These are phyloP conservation scores for Aspergillus ellipticus DNA, from an alignment of 495 filamentous ascomycete genomes.

Conservation along the genomic window DNA sequence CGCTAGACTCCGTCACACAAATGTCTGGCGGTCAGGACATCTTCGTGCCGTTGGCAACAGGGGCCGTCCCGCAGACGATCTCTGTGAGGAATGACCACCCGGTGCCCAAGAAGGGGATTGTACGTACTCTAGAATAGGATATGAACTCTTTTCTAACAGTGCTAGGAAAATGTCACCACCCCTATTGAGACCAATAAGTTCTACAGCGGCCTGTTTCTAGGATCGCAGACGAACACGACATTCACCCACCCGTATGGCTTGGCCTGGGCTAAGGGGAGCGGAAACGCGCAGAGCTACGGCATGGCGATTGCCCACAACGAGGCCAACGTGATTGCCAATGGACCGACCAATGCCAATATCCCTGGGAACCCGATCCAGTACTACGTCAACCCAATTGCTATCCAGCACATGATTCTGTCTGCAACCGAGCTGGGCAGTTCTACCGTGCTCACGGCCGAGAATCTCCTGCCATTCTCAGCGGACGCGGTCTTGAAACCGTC, in stretches of 20 bases:
- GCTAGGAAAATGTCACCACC: conserved; percentile 34
- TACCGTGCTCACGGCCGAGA: conserved; percentile 60
- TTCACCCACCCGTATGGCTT: conserved; percentile 88
- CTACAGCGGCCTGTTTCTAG: conserved; percentile 85
- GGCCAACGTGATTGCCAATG: conserved; percentile 59
- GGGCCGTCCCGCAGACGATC: conserved; percentile 53
- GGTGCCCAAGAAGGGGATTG: conserved; percentile 44
- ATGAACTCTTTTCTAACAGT: conserved; percentile 5
- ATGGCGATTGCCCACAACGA: conserved; percentile 73
- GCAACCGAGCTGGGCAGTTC: conserved; percentile 63
- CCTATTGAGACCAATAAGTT: conserved; percentile 87
- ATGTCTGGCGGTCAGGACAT: conserved; percentile 41
- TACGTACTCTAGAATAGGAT: conserved; percentile 34
- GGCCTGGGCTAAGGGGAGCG: conserved; percentile 68
- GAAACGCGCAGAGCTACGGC: conserved; percentile 67
- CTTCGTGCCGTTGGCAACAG: conserved; percentile 59
- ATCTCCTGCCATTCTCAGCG: conserved; percentile 64
- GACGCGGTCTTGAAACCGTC: conserved; percentile 62
- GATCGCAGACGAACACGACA: conserved; percentile 61
- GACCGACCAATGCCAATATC: conserved; percentile 41
- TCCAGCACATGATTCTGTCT: conserved; percentile 75
- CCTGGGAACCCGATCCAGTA: conserved; percentile 61
- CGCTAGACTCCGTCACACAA: conserved; percentile 5
- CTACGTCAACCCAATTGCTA: conserved; percentile 77
- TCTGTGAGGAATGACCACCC: conserved; percentile 48